Evolutionary conservation across 495 filamentous ascomycete genomes (phyloP), one percentile per base, ranked within the genome.

Genomic region (Aspergillus steynii): DNA sequence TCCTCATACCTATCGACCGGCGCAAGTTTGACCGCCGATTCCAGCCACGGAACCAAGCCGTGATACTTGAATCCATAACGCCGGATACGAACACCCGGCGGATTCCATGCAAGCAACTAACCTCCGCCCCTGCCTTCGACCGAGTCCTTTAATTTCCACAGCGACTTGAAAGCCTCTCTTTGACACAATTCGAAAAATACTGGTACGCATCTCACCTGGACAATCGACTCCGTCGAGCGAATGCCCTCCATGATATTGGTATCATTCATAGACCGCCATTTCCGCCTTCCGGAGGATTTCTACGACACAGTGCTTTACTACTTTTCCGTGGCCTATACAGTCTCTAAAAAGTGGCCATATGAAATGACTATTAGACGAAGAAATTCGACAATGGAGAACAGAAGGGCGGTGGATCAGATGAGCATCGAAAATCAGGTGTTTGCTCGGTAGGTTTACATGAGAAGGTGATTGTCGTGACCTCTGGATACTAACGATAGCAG

Each of bases 201-300:
- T 53, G 51, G 51, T 53, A 53, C 15, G 6, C 5, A 12, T 53
- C 51, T 53, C 51, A 31, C 26, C 14, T 53, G 26, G 51, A 29
- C 14, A 32, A 53, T n/a, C 51, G 51, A 31, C 51, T 53, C 15
- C 51, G 51, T 53, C 28, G 51, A 12, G 27, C 31, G 20, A 53
- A 29, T 29, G 51, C 51, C 15, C 29, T 53, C 25, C 29, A 53
- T 20, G 7, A 32, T 7, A 32, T 59, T 12, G 34, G 34, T 0
- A 37, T 37, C 34, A 2, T 37, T 4, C 34, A 37, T 12, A 37
- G 34, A 37, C 8, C 34, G 34, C 2, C 34, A 37, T 37, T 37
- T 37, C 8, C 34, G 34, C 34, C 5, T 37, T 8, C 34, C 34
- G 2, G 34, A 12, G 2, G 34, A 37, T 10, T 37, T 37, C 8